A percentile compares a stretch with the other conserved stretches of the same genome.
These are phyloP conservation scores for Plasmodium adleri DNA, from an alignment of 169 alveolate species.

Conservation along the genomic window DNA sequence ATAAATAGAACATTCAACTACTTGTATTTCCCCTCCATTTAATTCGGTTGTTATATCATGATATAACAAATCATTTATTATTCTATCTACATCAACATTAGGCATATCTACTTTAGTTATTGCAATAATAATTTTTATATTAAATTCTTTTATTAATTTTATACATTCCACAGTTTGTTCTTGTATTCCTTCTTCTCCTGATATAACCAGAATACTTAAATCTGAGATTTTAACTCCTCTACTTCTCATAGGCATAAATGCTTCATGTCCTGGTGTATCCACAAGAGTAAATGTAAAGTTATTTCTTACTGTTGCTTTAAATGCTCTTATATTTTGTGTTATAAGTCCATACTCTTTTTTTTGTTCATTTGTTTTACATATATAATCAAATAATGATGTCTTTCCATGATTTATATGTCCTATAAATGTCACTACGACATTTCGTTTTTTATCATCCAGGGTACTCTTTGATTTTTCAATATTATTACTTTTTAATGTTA, in stretches of 20 bases:
- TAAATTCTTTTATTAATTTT: constrained; percentile 83
- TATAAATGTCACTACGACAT: constrained; percentile 95
- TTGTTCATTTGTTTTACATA: constrained; percentile 84
- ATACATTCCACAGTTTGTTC: constrained; percentile 94
- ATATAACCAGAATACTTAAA: constrained; percentile 93
- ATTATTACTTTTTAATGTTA: background rate
- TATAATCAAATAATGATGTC: constrained; percentile 93
- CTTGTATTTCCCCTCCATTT: constrained; percentile 74
- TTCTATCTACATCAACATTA: constrained; percentile 26
- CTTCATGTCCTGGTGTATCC: constrained; percentile 98
- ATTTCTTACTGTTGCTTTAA: constrained; percentile 86
- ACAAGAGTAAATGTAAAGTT: constrained; percentile 88
- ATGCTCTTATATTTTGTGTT: constrained; percentile 96
- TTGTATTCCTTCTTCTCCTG: constrained; percentile 95
- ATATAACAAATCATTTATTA: constrained; percentile 32
- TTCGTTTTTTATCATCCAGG: constrained; percentile 79
- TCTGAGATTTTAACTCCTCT: constrained; percentile 96
- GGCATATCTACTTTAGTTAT: constrained; percentile 90
- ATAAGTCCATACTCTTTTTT: constrained; percentile 91
- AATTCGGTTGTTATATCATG: constrained; percentile 47
- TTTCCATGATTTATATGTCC: constrained; percentile 99
- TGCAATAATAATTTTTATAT: constrained; percentile 90
- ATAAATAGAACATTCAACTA: constrained; percentile 52
- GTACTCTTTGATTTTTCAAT: background rate
- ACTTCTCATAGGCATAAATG: constrained; percentile 92